phyloP scores from a whole-genome alignment of 2,329 filamentous ascomycete species.

The Aspergillus ibericus region DNA sequence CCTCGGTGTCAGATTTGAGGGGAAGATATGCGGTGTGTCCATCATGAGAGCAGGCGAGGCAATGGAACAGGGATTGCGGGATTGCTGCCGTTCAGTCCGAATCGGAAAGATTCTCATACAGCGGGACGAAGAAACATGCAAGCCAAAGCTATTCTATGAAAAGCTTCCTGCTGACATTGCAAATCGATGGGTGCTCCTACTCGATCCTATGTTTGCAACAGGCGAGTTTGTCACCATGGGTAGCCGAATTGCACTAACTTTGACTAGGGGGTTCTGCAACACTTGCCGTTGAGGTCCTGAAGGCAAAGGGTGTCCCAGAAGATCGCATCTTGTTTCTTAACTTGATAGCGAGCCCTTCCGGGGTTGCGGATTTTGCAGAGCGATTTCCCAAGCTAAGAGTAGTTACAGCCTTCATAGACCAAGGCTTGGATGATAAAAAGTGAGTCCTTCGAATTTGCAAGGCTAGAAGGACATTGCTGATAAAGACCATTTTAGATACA shows the following conservation, averaged over 20 bases:
- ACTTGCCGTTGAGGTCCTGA: constrained; percentile 94
- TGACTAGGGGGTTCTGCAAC: constrained; percentile 81
- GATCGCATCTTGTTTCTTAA: constrained; percentile 96
- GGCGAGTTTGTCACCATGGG: constrained; percentile 52
- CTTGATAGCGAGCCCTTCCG: constrained; percentile 93
- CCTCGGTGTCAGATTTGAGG: constrained; percentile 89
- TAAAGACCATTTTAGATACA: constrained; percentile 65
- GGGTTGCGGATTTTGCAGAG: constrained; percentile 82
- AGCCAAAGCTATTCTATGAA: constrained; percentile 94
- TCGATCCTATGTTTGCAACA: constrained; percentile 99
- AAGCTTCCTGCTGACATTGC: constrained; percentile 94
- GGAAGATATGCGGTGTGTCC: constrained; percentile 96
- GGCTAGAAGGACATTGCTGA: constrained; percentile 8
- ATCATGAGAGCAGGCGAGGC: constrained; percentile 98
- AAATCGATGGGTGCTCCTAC: constrained; percentile 84
- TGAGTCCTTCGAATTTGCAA: constrained; percentile 51
- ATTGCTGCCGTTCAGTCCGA: constrained; percentile 95
- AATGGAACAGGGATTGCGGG: constrained; percentile 95
- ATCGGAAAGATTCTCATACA: constrained; percentile 99
- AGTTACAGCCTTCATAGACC: constrained; percentile 92
- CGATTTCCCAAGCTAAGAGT: constrained; percentile 87
- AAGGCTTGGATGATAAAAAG: constrained; percentile 98
- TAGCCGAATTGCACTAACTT: constrained; percentile 3
- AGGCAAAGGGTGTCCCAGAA: constrained; percentile 85
- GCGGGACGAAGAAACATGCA: constrained; percentile 88